Conservation (phyloP, 805 yeast genomes). For the Dipodascopsis tothii region DNA sequence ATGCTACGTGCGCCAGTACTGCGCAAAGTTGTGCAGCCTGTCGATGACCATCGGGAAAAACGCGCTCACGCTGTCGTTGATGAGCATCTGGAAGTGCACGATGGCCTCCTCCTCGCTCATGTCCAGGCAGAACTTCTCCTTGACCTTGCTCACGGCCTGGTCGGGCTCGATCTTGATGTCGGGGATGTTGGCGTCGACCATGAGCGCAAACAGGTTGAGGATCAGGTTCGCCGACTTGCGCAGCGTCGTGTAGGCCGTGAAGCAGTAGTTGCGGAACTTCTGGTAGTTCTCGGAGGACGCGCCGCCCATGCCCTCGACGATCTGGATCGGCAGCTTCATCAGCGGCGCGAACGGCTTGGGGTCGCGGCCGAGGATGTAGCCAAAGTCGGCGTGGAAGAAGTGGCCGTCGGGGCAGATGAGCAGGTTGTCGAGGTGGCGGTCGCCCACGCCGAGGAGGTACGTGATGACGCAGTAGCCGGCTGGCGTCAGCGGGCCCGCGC, state of each 20-base stretch:
- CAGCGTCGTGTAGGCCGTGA: conserved; percentile 84
- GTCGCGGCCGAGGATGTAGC: conserved; percentile 91
- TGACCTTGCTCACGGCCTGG: conserved; percentile 75
- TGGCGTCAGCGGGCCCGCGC: neutral
- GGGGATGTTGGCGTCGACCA: conserved; percentile 90
- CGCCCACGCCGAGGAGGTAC: conserved; percentile 91
- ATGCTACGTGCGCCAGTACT: conserved; percentile 82
- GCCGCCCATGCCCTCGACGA: conserved; percentile 97
- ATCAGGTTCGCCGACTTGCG: conserved; percentile 86
- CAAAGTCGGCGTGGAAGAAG: conserved; percentile 97
- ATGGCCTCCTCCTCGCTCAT: conserved; percentile 95
- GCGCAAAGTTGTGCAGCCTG: conserved; percentile 89
- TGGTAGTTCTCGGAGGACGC: conserved; percentile 74
- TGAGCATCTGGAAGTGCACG: conserved; percentile 84
- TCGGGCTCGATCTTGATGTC: conserved; percentile 78
- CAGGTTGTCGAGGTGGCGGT: conserved; percentile 87
- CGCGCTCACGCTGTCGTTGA: conserved; percentile 90
- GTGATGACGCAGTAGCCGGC: conserved; percentile 98
- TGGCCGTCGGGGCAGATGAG: conserved; percentile 74
- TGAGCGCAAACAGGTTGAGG: conserved; percentile 80
- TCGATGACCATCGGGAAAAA: conserved; percentile 92
- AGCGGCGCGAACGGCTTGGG: conserved; percentile 98
- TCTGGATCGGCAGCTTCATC: conserved; percentile 94
- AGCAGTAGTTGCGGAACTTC: conserved; percentile 85
- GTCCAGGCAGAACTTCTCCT: conserved; percentile 87